These are phyloP conservation scores for Terana coerulea DNA, from an alignment of 768 basidiomycete species.

Conservation along the genomic window DNA sequence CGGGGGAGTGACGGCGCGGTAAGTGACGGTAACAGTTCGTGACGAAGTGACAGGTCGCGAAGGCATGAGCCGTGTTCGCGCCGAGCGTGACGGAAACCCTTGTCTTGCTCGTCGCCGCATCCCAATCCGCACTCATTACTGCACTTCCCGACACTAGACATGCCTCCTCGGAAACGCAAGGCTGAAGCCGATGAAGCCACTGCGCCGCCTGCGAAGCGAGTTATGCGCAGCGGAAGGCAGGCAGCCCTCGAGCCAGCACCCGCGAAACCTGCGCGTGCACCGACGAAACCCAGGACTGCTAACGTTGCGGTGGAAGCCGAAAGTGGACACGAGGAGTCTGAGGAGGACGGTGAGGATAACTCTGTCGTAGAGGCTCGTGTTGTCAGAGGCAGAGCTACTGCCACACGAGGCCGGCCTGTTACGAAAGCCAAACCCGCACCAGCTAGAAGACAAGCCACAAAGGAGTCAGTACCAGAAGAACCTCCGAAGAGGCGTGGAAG, in stretches of 20 bases:
- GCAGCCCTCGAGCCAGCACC: neutral
- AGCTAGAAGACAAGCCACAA: neutral
- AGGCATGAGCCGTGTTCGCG: neutral
- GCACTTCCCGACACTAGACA: constrained; percentile 3
- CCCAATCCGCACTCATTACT: neutral
- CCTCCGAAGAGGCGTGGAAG: neutral
- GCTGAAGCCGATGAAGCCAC: constrained; percentile 8
- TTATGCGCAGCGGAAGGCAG: constrained; percentile 15
- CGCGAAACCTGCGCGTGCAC: constrained; percentile 1
- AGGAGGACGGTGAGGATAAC: neutral
- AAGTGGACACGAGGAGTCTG: neutral
- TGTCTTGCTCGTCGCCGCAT: neutral
- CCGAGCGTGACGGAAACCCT: neutral
- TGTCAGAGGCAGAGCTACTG: too few species aligned
- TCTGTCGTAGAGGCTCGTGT: too few species aligned
- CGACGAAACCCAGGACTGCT: neutral
- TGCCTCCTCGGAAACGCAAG: constrained; percentile 34
- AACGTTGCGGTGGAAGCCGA: neutral
- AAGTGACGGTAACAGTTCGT: neutral
- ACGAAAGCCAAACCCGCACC: neutral
- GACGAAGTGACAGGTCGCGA: constrained; percentile 11
- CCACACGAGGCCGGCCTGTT: neutral
- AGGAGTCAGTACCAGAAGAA: neutral
- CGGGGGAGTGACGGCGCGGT: neutral
- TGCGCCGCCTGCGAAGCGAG: constrained; percentile 18